Evolutionary conservation across 23 red algal genomes (phyloP).

Genomic region (Gracilaria domingensis): DNA sequence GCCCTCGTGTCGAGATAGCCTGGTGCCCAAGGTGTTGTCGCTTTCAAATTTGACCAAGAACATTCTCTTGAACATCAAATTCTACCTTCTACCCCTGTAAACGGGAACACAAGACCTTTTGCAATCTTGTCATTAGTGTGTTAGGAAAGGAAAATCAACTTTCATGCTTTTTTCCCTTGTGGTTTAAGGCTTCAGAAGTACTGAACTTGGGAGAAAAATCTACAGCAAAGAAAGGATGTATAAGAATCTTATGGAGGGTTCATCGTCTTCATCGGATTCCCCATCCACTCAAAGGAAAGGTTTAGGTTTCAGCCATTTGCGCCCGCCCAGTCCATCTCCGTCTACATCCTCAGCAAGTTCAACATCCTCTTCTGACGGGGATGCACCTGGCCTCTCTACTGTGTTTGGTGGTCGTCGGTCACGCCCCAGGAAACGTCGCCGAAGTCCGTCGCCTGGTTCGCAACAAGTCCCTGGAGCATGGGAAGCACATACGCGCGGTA

Average conservation of each 20-base stretch:
- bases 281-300: constrained; percentile 1
- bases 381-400: constrained; percentile 4
- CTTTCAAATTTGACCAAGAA: too few species aligned
- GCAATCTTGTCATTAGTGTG: too few species aligned
- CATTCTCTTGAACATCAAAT: too few species aligned
- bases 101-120: too few species aligned
- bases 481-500: constrained; percentile 78
- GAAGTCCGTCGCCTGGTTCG: constrained; percentile 6
- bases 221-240: not conserved
- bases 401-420: constrained; percentile 27
- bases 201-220: not conserved
- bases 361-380: not conserved
- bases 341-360: constrained; percentile 11
- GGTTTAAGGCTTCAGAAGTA: too few species aligned
- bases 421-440: constrained; percentile 24
- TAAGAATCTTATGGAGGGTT: not conserved
- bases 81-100: too few species aligned
- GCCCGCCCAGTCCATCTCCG: not conserved
- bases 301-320: not conserved
- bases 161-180: too few species aligned
- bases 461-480: constrained; percentile 49
- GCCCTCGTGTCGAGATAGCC: too few species aligned
- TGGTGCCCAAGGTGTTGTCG: too few species aligned
- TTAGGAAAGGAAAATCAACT: too few species aligned
- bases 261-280: constrained; percentile 24